Conservation (phyloP, 345 rosid genomes). For the Bruguiera sexangula region DNA sequence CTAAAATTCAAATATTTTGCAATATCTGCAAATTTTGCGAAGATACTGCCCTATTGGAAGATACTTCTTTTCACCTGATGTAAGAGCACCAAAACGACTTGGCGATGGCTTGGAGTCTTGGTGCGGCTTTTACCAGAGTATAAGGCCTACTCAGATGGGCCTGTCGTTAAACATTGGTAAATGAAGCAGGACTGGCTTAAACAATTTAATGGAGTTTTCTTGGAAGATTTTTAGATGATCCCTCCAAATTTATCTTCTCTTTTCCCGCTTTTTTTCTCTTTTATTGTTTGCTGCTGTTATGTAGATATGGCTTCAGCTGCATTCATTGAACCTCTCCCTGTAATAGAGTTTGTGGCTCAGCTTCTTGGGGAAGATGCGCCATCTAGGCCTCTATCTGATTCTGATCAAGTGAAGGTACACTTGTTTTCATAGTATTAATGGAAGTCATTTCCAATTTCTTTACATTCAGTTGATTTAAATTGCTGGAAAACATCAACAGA, state of each 20-base stretch:
- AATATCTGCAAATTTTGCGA: conserved; percentile 2
- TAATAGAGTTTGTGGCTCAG: conserved; percentile 86
- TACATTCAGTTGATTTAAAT: conserved; percentile 8
- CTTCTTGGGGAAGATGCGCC: conserved; percentile 76
- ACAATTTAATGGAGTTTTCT: background rate
- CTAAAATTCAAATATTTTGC: background rate
- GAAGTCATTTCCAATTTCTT: conserved; percentile 7
- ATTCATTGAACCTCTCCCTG: conserved; percentile 97
- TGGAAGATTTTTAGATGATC: background rate
- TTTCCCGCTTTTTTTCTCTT: background rate
- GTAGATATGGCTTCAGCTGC: conserved; percentile 98
- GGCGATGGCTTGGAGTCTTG: conserved; percentile 98
- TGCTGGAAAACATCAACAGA: conserved; percentile 37
- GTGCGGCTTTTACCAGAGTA: conserved; percentile 98
- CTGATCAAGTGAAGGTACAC: conserved; percentile 86
- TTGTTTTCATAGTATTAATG: background rate
- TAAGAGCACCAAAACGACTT: conserved; percentile 67
- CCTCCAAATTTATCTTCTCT: too few relatives aligned
- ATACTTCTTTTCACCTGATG: conserved; percentile 86
- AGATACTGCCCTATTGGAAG: conserved; percentile 85
- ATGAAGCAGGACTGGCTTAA: background rate
- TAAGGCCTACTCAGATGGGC: conserved; percentile 99
- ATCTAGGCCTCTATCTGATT: conserved; percentile 76
- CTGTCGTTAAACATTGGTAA: conserved; percentile 89
- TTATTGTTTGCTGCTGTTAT: background rate